Evolutionary conservation across 805 yeast species (phyloP).

Genomic region (Starmerella floris): DNA sequence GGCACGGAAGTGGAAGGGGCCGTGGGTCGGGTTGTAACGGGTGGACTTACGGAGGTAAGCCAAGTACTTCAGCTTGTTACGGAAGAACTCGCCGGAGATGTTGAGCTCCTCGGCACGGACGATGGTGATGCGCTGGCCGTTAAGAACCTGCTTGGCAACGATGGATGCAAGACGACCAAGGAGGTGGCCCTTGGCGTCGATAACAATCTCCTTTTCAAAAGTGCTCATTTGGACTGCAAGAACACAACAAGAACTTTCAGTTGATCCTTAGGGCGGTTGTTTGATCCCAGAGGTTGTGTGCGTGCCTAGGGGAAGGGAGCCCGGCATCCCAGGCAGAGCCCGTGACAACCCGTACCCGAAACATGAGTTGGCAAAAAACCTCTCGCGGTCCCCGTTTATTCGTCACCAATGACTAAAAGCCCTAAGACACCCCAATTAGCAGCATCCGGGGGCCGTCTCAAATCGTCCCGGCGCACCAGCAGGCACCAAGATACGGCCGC

Average conservation of each 20-base stretch:
- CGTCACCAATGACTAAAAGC: not conserved
- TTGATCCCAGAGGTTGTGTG: not conserved
- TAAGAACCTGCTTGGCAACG: constrained; percentile 95
- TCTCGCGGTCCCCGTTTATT: not conserved
- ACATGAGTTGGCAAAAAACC: not conserved
- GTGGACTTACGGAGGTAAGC: constrained; percentile 99
- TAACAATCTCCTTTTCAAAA: constrained; percentile 65
- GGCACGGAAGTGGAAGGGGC: constrained; percentile 99
- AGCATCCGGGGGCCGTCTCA: no score
- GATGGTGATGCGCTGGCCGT: constrained; percentile 95
- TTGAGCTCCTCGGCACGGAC: constrained; percentile 95
- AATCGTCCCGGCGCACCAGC: no score
- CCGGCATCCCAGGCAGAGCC: not conserved
- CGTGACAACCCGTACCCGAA: not conserved
- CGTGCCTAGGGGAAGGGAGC: not conserved
- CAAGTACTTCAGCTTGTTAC: constrained; percentile 99
- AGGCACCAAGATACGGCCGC: no score
- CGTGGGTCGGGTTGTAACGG: constrained; percentile 95
- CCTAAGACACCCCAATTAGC: not conserved
- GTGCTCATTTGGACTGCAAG: constrained; percentile 42
- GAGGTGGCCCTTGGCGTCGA: constrained; percentile 99
- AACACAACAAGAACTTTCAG: not conserved
- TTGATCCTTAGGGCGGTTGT: not conserved
- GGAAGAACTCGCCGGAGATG: constrained; percentile 99
- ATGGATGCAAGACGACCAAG: constrained; percentile 99